Percentiles rank a stretch among this genome's conserved stretches.
These are phyloP conservation scores for Eucalyptus cloeziana DNA, from an alignment of 345 rosid species.

Conservation along the genomic window DNA sequence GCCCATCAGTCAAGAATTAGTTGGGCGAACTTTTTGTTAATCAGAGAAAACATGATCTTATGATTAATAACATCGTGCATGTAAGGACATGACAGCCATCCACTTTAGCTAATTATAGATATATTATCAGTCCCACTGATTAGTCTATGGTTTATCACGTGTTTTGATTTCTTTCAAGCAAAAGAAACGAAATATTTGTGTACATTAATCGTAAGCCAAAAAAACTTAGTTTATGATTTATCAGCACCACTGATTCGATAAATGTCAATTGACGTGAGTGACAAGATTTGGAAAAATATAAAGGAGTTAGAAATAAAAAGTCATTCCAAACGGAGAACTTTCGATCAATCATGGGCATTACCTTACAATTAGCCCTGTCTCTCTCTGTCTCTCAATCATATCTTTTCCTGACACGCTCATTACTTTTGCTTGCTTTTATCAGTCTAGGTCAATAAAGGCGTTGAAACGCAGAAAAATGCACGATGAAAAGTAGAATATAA, in stretches of 20 bases:
- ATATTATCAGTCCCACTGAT: not conserved
- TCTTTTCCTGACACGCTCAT: not conserved
- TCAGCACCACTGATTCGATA: not conserved
- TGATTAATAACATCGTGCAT: too few relatives aligned
- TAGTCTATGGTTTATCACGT: not conserved
- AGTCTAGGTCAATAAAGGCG: not conserved
- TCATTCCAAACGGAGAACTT: not conserved
- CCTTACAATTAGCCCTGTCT: not conserved
- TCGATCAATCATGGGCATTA: not conserved
- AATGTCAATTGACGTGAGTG: not conserved
- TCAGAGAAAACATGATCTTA: not conserved
- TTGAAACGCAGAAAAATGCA: not conserved
- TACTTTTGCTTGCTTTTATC: not conserved
- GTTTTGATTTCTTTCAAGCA: not conserved
- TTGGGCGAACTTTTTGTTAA: not conserved
- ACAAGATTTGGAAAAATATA: too few relatives aligned
- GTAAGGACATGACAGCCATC: not conserved
- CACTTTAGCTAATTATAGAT: not conserved
- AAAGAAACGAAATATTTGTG: too few relatives aligned
- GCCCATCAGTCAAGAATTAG: not conserved
- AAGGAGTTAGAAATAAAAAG: too few relatives aligned
- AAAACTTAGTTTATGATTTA: not conserved
- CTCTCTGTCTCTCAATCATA: not conserved
- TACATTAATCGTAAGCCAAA: too few relatives aligned
- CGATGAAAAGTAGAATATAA: not conserved